phyloP scores from a whole-genome alignment of 495 filamentous ascomycete species.

The Daldinia grandis region DNA sequence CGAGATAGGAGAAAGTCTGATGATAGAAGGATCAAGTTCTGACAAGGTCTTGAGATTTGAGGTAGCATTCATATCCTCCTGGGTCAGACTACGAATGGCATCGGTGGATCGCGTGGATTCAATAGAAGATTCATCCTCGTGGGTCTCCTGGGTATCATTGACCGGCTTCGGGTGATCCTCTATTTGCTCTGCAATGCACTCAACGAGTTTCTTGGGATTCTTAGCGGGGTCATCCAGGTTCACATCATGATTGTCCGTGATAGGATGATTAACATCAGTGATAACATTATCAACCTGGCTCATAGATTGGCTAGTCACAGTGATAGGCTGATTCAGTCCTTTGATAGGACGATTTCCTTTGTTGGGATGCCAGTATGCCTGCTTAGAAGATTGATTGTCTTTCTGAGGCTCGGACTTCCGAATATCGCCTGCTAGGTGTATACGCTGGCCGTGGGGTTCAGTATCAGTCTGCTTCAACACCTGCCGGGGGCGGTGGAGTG shows the following conservation, averaged over 20 bases:
- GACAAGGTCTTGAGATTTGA: neutral
- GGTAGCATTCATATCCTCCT: no score
- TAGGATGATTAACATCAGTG: neutral
- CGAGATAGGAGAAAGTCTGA: neutral
- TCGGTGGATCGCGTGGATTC: neutral
- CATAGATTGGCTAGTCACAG: neutral
- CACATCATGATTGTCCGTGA: neutral
- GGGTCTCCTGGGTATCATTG: neutral
- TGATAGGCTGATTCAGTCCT: neutral
- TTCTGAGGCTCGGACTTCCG: neutral
- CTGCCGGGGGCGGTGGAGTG: neutral
- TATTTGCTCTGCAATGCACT: neutral
- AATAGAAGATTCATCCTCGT: neutral
- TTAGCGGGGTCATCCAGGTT: neutral
- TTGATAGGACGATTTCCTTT: neutral
- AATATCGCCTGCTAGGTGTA: neutral
- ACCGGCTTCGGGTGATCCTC: neutral
- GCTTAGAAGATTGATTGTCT: neutral
- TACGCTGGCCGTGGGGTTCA: neutral
- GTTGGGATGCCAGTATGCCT: neutral
- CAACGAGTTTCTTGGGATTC: neutral
- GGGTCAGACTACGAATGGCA: neutral
- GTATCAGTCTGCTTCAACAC: neutral
- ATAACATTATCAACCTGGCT: neutral
- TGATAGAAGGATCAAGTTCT: neutral